Base-by-base conservation (phyloP, 2,329 filamentous ascomycete species). In the Penicillium verrucosum region DNA sequence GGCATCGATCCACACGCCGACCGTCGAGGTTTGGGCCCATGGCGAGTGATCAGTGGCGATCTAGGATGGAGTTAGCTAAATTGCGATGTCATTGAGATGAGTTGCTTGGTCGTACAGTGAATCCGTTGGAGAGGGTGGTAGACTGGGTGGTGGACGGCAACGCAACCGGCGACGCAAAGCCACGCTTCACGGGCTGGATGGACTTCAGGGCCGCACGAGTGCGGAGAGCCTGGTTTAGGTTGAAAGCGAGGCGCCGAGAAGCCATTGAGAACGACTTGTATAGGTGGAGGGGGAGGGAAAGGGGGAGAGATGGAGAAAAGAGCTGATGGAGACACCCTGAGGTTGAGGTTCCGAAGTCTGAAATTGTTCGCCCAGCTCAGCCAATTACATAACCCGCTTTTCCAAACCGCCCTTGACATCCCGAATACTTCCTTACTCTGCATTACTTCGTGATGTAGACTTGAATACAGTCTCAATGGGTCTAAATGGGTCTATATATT, bases 1-100 rank as follows among this genome's bases (percentile, higher is more conserved):
- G 77, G 95, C 93, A 81, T 99, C 95, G 78, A 99, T 99, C 92
- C 94, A 99, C 67, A 99, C 91, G 77, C 94, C 94, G 72, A 97
- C 92, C 54, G 93, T 97, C 72, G 92, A 96, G 61, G 94, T 97
- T 83, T 97, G 92, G 73, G 93, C 93, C 85, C 92, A 97, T 70
- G 93, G 94, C 65, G 92, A 97, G 83, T 97, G 89, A 79, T 99
- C 93, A 70, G 94, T 96, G 68, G 94, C 94, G 76, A 99, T 92
- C 93, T 97, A 76, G 59, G 64, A 56, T 46, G 4, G 25, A 16
- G 54, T 78, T 61, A 75, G 74, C 54, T 54, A 60, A 5, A 64
- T 65, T 58, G 59, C 45, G 58, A 68, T 57, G 46, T 55, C 34
- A 65, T 63, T 64, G 63, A 63, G 48, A 42, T 37, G 48, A 47